Evolutionary conservation across 345 rosid genomes (phyloP), one percentile per base, ranked within the genome.

Genomic region (Nephelium lappaceum): DNA sequence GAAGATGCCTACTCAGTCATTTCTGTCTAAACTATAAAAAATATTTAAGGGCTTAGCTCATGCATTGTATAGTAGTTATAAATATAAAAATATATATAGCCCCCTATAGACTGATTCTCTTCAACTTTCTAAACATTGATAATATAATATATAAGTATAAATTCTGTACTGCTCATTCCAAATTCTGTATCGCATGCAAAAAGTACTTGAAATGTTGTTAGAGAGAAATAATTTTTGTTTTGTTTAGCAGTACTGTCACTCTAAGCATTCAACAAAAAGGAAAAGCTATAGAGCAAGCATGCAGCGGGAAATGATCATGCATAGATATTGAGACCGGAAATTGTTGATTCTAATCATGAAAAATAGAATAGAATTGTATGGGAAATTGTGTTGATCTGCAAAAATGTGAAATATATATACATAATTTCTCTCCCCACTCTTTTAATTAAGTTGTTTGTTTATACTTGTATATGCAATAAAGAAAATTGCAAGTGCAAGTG

Each of bases 1-100:
- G 51, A 80, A 83, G 88, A 85, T 87, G 90, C 88, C 82, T 60
- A 75, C 80, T 70, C 79, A 67, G 16, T 72, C 45, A 72, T 83
- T 69, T 73, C 19, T 76, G 41, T 74, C 68, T 77, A 78, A 79
- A 63, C 81, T 65, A 75, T 47, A 65, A 81, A 79, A 62, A 71
- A 60, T 67, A 78, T 47, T 63, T 67, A 73, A 55, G 64, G 72
- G 67, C 65, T 77, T 81, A 80, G 88, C 74, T 79, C 77, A 36
- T 67, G 82, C 82, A 80, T 86, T 86, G 41, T 75, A 76, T 80
- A 11, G n/a, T 39, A 18, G 18, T 53, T 60, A 23, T 60, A 60
- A 9, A 60, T 21, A 57, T 57, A 57, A 0, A 16, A 0, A 58
- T 3, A 24, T 24, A 5, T 24, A n/a, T 65, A 55, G 49, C 78